phyloP scores from a whole-genome alignment of 2,329 filamentous ascomycete genomes.

The Monascus ruber region DNA sequence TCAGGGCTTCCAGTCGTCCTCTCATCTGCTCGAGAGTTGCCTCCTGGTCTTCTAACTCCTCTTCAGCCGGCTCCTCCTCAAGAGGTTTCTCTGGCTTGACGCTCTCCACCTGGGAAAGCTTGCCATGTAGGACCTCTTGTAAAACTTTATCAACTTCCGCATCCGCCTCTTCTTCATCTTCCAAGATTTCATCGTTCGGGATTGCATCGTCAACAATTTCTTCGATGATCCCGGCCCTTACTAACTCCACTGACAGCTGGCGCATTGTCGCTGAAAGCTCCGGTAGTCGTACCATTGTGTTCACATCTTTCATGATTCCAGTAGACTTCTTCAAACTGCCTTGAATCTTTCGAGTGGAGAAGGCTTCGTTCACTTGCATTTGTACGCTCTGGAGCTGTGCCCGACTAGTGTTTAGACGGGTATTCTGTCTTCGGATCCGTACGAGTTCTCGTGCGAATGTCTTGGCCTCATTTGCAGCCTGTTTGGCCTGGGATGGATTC shows the following conservation, averaged over 20 bases:
- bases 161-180: constrained; percentile 62
- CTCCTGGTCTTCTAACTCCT: constrained; percentile 77
- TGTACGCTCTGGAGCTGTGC: constrained; percentile 86
- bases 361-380: constrained; percentile 97
- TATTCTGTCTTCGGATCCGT: constrained; percentile 62
- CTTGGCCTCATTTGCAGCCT: constrained; percentile 72
- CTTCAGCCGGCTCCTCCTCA: constrained; percentile 44
- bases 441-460: constrained; percentile 83
- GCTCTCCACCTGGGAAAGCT: constrained; percentile 54
- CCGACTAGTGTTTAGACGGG: constrained; percentile 71
- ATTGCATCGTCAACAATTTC: constrained; percentile 88
- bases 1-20: constrained; percentile 76
- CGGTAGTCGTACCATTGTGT: constrained; percentile 69
- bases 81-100: constrained; percentile 44
- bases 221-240: constrained; percentile 93
- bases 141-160: constrained; percentile 88
- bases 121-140: constrained; percentile 78
- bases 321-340: constrained; percentile 77
- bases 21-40: constrained; percentile 91
- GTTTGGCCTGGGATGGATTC: constrained; percentile 65
- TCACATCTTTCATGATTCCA: constrained; percentile 95
- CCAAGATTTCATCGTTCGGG: constrained; percentile 59
- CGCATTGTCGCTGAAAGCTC: constrained; percentile 83
- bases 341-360: constrained; percentile 90
- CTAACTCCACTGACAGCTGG: constrained; percentile 73